A percentile compares a stretch with the other conserved stretches of the same genome.
Conservation (phyloP, 2,329 filamentous ascomycete genomes). For the Pestalotiopsis sp. region DNA sequence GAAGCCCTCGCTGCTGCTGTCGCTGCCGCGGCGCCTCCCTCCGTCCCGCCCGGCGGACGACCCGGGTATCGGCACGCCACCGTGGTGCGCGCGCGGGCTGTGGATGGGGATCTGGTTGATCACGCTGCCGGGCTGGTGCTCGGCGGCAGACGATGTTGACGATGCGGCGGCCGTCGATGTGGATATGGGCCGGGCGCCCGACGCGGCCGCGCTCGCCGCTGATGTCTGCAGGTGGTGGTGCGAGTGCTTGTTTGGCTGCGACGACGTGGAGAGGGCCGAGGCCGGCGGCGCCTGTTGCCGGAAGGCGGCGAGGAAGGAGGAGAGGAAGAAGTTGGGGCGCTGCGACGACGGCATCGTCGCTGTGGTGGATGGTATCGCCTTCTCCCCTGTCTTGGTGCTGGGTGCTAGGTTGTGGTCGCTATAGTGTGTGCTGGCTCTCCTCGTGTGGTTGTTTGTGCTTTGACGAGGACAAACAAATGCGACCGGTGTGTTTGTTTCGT, state of each 20-base stretch:
- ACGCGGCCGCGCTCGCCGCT: conserved; percentile 11
- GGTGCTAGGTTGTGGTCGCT: no score
- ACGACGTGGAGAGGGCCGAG: conserved; percentile 25
- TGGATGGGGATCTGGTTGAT: conserved; percentile 33
- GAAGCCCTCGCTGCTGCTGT: conserved; percentile 76
- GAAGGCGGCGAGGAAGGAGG: conserved; percentile 34
- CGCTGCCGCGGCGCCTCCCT: conserved; percentile 65
- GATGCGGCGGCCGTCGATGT: conserved; percentile 16
- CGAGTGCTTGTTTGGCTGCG: conserved; percentile 29
- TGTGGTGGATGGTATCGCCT: neutral
- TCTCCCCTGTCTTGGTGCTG: no score
- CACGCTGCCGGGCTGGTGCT: conserved; percentile 21
- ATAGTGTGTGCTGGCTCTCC: no score
- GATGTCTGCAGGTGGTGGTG: conserved; percentile 15
- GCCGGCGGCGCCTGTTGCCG: conserved; percentile 25
- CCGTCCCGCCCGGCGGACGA: neutral
- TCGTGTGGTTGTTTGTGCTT: no score
- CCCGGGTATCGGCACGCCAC: conserved; percentile 24
- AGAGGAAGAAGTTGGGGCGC: conserved; percentile 32
- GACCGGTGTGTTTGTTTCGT: neutral
- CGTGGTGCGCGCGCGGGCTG: conserved; percentile 21
- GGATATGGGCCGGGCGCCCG: conserved; percentile 21
- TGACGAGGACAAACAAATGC: no score
- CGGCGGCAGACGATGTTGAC: neutral
- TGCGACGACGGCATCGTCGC: conserved; percentile 30